A percentile compares a stretch with the other conserved stretches of the same genome.
These are phyloP conservation scores for Mortierella sp. DNA, from an alignment of 371 early-diverging fungal genomes.

Conservation along the genomic window DNA sequence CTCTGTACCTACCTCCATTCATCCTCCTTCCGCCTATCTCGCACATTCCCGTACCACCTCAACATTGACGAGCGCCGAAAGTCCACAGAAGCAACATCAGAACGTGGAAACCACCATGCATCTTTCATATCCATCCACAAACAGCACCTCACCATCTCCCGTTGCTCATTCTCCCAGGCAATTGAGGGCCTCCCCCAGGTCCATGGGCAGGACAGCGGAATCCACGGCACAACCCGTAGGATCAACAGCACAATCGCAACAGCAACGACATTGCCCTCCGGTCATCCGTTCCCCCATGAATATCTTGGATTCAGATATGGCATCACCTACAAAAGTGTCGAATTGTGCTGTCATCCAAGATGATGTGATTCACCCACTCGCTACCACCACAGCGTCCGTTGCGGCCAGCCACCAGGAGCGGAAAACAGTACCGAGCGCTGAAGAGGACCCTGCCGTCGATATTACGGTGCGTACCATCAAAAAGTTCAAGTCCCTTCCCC, in stretches of 20 bases:
- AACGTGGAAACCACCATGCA: background rate
- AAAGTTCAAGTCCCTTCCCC: slow-evolving; percentile 44
- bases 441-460: background rate
- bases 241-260: background rate
- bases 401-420: too few species aligned
- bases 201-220: slow-evolving; percentile 2
- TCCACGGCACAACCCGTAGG: slow-evolving; percentile 1
- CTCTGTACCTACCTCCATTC: background rate
- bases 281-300: too few species aligned
- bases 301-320: slow-evolving; percentile 20
- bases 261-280: background rate
- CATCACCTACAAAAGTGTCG: slow-evolving; percentile 20
- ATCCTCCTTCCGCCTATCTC: slow-evolving; percentile 1
- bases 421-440: background rate
- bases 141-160: slow-evolving; percentile 7
- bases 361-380: background rate
- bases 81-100: background rate
- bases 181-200: background rate
- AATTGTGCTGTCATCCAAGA: background rate
- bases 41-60: background rate
- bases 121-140: slow-evolving; percentile 1
- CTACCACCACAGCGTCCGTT: too few species aligned
- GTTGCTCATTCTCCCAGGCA: slow-evolving; percentile 17
- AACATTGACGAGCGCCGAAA: background rate
- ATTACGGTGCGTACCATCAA: slow-evolving; percentile 37